Conservation (phyloP, 1,284 basidiomycete species). For the Fistulina hepatica region DNA sequence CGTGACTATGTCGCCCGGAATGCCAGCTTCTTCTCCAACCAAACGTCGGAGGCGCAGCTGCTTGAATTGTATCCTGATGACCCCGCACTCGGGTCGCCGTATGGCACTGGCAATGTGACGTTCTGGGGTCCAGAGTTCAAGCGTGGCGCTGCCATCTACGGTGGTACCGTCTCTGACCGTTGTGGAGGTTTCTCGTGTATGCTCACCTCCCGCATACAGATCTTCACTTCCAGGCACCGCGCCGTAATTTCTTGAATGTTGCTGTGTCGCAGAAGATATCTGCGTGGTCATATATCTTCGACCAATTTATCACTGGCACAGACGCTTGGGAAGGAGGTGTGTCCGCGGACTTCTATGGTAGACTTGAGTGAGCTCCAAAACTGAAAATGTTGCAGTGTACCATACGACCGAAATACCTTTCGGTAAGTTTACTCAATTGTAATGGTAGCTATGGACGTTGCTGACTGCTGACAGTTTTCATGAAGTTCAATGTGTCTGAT, state of each 20-base stretch:
- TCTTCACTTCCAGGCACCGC: constrained; percentile 7
- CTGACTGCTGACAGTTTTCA: constrained; percentile 4
- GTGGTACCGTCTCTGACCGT: constrained; percentile 4
- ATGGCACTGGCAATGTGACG: constrained; percentile 15
- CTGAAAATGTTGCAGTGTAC: constrained; percentile 10
- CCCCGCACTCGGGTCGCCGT: constrained; percentile 16
- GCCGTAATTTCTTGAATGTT: constrained; percentile 1
- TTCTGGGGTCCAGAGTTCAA: constrained; percentile 17
- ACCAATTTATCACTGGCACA: constrained; percentile 14
- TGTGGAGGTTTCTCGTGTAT: constrained; percentile 6
- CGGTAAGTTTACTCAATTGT: constrained; percentile 4
- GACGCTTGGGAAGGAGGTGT: constrained; percentile 15
- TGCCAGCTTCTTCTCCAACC: constrained; percentile 1
- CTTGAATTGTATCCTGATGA: constrained; percentile 15
- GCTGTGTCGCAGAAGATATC: constrained; percentile 2
- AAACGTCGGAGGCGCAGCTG: constrained; percentile 6
- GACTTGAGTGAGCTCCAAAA: neutral
- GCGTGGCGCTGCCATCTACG: constrained; percentile 15
- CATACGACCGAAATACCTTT: constrained; percentile 19
- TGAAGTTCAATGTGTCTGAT: constrained; percentile 3
- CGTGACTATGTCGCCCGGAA: neutral
- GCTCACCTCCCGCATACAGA: constrained; percentile 9
- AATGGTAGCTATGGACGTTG: neutral
- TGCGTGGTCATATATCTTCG: constrained; percentile 13
- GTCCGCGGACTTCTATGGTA: neutral